Percentiles rank a stretch among this genome's conserved stretches.
Conservation (phyloP, 768 basidiomycete genomes). For the Ramaria sp. region DNA sequence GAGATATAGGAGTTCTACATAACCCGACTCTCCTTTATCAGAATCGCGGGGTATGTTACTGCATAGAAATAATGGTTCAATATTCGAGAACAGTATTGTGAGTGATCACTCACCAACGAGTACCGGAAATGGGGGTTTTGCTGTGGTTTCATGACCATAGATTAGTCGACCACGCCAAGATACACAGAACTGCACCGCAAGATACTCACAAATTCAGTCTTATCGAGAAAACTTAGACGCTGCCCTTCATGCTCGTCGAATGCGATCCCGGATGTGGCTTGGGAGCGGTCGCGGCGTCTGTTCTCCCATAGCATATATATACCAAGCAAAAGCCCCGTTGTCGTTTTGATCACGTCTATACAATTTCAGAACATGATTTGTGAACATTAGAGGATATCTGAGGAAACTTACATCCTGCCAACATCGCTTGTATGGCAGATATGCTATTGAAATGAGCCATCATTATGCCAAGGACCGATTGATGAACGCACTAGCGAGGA, state of each 20-base stretch:
- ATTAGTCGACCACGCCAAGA: background rate
- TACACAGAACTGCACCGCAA: background rate
- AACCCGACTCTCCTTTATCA: too few species aligned
- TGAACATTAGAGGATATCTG: slow-evolving; percentile 7
- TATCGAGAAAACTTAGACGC: slow-evolving; percentile 6
- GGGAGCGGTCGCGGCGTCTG: slow-evolving; percentile 14
- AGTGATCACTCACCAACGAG: background rate
- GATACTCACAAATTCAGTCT: slow-evolving; percentile 2
- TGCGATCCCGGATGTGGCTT: background rate
- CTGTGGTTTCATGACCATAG: background rate
- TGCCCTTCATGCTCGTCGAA: slow-evolving; percentile 4
- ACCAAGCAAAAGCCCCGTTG: slow-evolving; percentile 12
- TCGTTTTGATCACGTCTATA: slow-evolving; percentile 14
- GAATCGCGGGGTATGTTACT: too few species aligned
- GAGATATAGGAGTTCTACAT: too few species aligned
- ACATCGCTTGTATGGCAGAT: slow-evolving; percentile 16
- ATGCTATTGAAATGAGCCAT: slow-evolving; percentile 13
- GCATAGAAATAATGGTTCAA: too few species aligned
- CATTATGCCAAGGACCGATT: background rate
- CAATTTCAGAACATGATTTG: slow-evolving; percentile 12
- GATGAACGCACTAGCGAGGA: slow-evolving; percentile 2
- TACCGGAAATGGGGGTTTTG: slow-evolving; percentile 7
- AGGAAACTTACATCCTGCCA: slow-evolving; percentile 14
- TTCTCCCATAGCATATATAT: slow-evolving; percentile 24
- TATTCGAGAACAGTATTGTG: too few species aligned